These are phyloP conservation scores for Logfia minima DNA, from an alignment of 129 eudicot genomes.

Conservation along the genomic window DNA sequence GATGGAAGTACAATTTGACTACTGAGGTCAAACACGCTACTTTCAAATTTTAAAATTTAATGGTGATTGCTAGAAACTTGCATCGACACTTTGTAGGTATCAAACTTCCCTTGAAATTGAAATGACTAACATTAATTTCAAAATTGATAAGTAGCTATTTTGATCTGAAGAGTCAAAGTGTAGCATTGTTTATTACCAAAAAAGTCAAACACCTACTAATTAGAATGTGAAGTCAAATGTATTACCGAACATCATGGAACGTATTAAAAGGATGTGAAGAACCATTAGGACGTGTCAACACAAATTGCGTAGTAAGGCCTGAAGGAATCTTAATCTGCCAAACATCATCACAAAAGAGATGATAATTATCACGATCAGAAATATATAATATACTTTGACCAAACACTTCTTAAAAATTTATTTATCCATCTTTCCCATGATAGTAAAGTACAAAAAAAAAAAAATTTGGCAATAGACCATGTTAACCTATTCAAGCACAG, in stretches of 20 bases:
- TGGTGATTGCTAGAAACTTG: background rate
- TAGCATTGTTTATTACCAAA: constrained; percentile 1
- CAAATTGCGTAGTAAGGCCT: constrained; percentile 78
- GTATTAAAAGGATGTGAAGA: constrained; percentile 77
- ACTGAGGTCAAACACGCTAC: constrained; percentile 12
- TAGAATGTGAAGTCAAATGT: constrained; percentile 10
- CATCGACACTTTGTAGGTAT: constrained; percentile 9
- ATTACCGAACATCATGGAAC: constrained; percentile 73
- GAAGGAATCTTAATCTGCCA: constrained; percentile 82
- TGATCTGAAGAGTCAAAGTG: constrained; percentile 21
- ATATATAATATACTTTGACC: background rate
- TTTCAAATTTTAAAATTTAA: background rate
- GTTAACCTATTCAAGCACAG: background rate
- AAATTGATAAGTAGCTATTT: background rate
- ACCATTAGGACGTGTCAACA: constrained; percentile 69
- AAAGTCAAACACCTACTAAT: constrained; percentile 7
- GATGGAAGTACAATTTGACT: background rate
- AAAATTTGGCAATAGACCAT: background rate
- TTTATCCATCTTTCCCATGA: background rate
- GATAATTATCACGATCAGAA: constrained; percentile 1
- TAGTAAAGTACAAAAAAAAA: background rate
- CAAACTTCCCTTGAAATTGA: constrained; percentile 9
- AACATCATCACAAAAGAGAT: constrained; percentile 20
- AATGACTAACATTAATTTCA: background rate
- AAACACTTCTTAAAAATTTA: background rate